Base-by-base conservation (phyloP, 148 eudicot genomes). In the Cornus controversa region DNA sequence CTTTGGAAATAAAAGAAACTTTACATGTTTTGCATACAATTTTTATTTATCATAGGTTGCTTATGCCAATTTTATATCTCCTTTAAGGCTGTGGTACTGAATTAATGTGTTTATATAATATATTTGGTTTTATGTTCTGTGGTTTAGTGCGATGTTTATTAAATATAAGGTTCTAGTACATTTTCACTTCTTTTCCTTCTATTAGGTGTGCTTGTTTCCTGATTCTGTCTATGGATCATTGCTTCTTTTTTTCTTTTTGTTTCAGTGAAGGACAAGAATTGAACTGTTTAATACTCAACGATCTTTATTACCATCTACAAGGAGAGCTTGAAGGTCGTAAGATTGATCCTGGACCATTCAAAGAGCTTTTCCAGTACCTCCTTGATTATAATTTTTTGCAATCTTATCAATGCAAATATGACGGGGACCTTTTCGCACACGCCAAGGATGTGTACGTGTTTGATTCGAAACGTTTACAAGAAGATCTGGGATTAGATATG, bases 281-380 rank as follows among this genome's bases (percentile, higher is more conserved):
- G 79, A 79, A 81, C 67, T 74, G 79, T 75, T 86, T 96, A 82
- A 84, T 96, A 80, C 85, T 93, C 80, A 91, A 82, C 66, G 99
- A 96, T 85, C 87, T 96, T 2, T 93, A 89, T 83, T 92, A 92
- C 87, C 99, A 91, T 86, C 82, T 96, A 69, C 94, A 92, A 87
- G 99, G 97, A 78, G 97, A 96, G 88, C 85, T 93, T 69, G 97
- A 93, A 87, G 99, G 99, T 27, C 97, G 98, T 78, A 75, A 75
- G 75, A 90, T 93, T 81, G 97, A 86, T 75, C 83, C 86, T 72
- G 87, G 91, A 65, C 88, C 92, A 78, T 92, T 96, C 83, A 96
- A 92, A 80, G 98, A 93, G 80, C 87, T 96, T 62, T 84, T 84
- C 75, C 91, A 87, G 78, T 92, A 75, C 83, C 80, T 96, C 67